Evolutionary conservation across 2,329 filamentous ascomycete genomes (phyloP), one percentile per base, ranked within the genome.

Genomic region (Thelonectria rubi): DNA sequence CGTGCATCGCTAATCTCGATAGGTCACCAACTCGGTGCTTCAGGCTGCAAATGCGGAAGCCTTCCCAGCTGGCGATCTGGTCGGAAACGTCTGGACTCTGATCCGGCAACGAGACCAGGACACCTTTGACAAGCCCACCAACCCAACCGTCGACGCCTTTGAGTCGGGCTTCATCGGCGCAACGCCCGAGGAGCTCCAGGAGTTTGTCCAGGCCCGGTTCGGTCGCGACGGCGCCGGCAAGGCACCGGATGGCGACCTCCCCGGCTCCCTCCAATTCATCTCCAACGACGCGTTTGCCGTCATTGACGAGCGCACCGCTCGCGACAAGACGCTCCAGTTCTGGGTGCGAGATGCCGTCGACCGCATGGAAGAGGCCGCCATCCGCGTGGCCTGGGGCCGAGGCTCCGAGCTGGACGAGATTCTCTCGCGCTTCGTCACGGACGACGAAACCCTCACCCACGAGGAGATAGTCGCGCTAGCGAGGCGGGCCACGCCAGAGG

Each of bases 321-420:
- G 5, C 42, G 45, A 56, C 17, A 42, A 55, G 4, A 56, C 45
- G 5, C 32, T 50, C 5, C 45, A 32, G 46, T 50, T 43, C n/a
- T 50, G 20, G 32, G 45, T 34, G 15, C 45, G 10, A 1, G 54
- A 57, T 5, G 45, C 50, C 8, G 37, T 57, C 1, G 45, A 43
- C 26, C 14, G n/a, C n/a, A 17, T 57, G 34, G n/a, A 56, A 49
- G 54, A 56, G 39, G 11, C 54, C 17, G 45, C 45, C n/a, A 50
- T 56, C 34, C 54, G 24, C 1, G 46, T 57, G 20, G 34, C 54
- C 3, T 50, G 46, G 54, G 11, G 45, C 26, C 50, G n/a, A 39
- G 39, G 37, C n/a, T 45, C 24, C 34, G 26, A 57, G 12, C 3
- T 45, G 11, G 46, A 57, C 24, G 17, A 51, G 14, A 17, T 26